Evolutionary conservation across 768 basidiomycete genomes (phyloP).

Genomic region (Postia placenta): DNA sequence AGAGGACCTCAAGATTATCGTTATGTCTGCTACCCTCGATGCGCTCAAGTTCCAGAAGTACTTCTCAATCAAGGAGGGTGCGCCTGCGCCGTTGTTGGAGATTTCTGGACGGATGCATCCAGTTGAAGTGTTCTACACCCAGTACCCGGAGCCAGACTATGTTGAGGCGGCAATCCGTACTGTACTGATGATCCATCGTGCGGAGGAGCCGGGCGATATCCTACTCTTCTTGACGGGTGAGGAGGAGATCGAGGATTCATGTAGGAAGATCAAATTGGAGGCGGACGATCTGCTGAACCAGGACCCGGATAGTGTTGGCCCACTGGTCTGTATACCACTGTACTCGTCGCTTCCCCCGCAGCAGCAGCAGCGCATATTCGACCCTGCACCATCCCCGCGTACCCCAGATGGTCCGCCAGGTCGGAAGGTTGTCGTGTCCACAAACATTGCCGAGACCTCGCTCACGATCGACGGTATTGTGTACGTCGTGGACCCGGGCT

Average conservation of each 20-base stretch:
- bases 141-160: conserved; percentile 91
- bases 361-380: conserved; percentile 97
- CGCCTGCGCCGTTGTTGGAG: conserved; percentile 23
- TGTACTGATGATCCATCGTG: conserved; percentile 94
- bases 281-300: conserved; percentile 77
- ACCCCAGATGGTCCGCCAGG: conserved; percentile 70
- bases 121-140: conserved; percentile 92
- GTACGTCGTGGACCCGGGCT: conserved; percentile 97
- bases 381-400: conserved; percentile 66
- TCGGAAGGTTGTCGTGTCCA: conserved; percentile 90
- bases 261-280: conserved; percentile 87
- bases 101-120: conserved; percentile 55
- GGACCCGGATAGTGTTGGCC: conserved; percentile 73
- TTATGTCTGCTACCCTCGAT: conserved; percentile 98
- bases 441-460: conserved; percentile 97
- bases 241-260: conserved; percentile 97
- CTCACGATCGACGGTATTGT: conserved; percentile 98
- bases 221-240: conserved; percentile 96
- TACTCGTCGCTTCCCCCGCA: conserved; percentile 93
- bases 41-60: conserved; percentile 96
- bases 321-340: conserved; percentile 83
- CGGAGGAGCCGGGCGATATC: conserved; percentile 90
- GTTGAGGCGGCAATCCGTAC: conserved; percentile 96
- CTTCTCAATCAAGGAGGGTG: conserved; percentile 42
- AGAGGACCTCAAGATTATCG: conserved; percentile 88